phyloP scores from a whole-genome alignment of 192 early-diverging fungal species.

The Entomortierella lignicola region DNA sequence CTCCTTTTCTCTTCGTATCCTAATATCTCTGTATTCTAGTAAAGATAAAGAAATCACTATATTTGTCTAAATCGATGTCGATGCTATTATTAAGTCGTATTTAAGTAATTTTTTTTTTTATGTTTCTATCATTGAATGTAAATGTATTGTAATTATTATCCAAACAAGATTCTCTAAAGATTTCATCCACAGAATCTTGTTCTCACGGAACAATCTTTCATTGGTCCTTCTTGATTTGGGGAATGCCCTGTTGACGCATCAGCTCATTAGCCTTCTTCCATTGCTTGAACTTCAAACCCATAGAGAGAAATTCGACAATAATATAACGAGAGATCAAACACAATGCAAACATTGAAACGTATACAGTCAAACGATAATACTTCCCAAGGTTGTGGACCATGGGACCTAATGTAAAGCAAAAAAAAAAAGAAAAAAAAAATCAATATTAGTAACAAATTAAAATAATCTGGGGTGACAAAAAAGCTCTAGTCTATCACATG shows the following conservation, averaged over 20 bases:
- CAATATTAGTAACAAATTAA: not conserved
- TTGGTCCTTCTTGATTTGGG: slow-evolving; percentile 31
- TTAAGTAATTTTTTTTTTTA: no score
- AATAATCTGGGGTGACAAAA: not conserved
- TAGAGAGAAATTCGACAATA: slow-evolving; percentile 38
- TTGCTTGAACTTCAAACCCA: slow-evolving; percentile 41
- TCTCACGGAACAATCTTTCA: no score
- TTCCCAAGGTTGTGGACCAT: slow-evolving; percentile 44
- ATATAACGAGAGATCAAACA: slow-evolving; percentile 40
- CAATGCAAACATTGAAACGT: slow-evolving; percentile 16
- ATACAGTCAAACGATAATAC: slow-evolving; percentile 41
- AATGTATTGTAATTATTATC: no score
- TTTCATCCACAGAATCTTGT: no score
- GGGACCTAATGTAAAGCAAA: slow-evolving; percentile 5
- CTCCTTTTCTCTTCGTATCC: not conserved
- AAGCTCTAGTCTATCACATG: not conserved
- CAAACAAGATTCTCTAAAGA: no score
- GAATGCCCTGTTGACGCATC: slow-evolving; percentile 48
- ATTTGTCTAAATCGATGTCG: no score
- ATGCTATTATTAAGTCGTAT: no score
- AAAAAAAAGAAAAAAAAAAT: not conserved
- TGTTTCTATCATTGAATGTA: no score
- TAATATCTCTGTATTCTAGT: slow-evolving; percentile 7
- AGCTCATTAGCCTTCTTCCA: slow-evolving; percentile 27
- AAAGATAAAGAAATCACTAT: slow-evolving; percentile 2